A percentile compares a stretch with the other conserved stretches of the same genome.
Conservation (phyloP, 306 rosid genomes). For the Alnus glutinosa region DNA sequence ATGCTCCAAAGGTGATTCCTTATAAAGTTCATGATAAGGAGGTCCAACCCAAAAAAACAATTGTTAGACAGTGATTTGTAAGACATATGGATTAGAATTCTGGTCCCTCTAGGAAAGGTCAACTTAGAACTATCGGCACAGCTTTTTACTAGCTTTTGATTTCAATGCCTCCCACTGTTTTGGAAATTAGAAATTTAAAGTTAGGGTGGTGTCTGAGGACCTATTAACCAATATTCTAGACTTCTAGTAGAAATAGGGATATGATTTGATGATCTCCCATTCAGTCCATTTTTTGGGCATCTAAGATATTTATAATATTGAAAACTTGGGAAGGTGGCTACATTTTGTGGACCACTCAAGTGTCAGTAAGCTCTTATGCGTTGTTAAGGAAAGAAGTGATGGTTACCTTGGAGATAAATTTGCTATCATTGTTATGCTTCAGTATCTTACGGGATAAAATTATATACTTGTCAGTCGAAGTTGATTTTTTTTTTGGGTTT, state of each 20-base stretch:
- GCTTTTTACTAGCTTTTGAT: too few relatives aligned
- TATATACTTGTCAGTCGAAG: too few relatives aligned
- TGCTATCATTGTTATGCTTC: background rate
- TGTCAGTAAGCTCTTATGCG: background rate
- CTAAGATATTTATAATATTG: background rate
- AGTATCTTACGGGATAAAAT: background rate
- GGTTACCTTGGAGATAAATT: background rate
- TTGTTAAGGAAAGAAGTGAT: background rate
- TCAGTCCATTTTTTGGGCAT: background rate
- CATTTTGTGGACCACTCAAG: too few relatives aligned
- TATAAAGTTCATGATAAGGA: background rate
- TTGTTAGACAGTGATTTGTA: background rate
- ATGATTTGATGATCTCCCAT: background rate
- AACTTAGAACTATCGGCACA: too few relatives aligned
- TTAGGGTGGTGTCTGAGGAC: background rate
- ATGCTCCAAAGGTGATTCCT: too few relatives aligned
- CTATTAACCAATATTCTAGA: background rate
- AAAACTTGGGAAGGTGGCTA: background rate
- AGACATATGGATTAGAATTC: too few relatives aligned
- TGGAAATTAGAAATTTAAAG: too few relatives aligned
- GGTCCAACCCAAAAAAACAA: background rate
- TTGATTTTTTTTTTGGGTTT: too few relatives aligned
- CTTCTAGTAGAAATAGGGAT: background rate
- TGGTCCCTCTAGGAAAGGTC: too few relatives aligned
- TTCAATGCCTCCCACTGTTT: too few relatives aligned